phyloP scores from a whole-genome alignment of 2,329 filamentous ascomycete genomes.

The Talaromyces sp. region DNA sequence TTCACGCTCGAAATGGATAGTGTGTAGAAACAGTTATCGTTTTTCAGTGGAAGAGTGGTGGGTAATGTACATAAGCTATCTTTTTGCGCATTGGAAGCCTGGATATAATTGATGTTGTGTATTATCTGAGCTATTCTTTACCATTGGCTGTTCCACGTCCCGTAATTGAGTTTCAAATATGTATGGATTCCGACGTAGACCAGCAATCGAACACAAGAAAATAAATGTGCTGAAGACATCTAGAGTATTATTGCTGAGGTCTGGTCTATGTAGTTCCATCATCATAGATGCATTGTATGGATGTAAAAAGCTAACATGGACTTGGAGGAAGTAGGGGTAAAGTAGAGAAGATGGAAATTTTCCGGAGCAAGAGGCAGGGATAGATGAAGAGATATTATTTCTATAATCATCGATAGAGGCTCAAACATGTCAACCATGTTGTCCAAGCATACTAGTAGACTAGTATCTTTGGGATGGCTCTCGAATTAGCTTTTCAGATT shows the following conservation, averaged over 20 bases:
- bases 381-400: not conserved
- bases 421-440: no score
- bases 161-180: not conserved
- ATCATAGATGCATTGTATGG: not conserved
- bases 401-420: no score
- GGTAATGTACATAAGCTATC: no score
- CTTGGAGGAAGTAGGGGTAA: no score
- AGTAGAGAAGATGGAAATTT: no score
- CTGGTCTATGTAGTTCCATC: not conserved
- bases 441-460: no score
- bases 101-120: not conserved
- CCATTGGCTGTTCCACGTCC: not conserved
- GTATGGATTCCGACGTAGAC: not conserved
- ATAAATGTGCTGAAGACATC: not conserved
- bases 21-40: no score
- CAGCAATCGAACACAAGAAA: not conserved
- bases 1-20: no score
- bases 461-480: no score
- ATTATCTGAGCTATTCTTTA: not conserved
- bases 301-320: no score
- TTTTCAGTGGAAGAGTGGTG: no score
- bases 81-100: not conserved
- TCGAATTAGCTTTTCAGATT: no score
- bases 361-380: not conserved
- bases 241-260: not conserved